These are phyloP conservation scores for Ophiostoma pallidulum DNA, from an alignment of 2,329 filamentous ascomycete species.

Conservation along the genomic window DNA sequence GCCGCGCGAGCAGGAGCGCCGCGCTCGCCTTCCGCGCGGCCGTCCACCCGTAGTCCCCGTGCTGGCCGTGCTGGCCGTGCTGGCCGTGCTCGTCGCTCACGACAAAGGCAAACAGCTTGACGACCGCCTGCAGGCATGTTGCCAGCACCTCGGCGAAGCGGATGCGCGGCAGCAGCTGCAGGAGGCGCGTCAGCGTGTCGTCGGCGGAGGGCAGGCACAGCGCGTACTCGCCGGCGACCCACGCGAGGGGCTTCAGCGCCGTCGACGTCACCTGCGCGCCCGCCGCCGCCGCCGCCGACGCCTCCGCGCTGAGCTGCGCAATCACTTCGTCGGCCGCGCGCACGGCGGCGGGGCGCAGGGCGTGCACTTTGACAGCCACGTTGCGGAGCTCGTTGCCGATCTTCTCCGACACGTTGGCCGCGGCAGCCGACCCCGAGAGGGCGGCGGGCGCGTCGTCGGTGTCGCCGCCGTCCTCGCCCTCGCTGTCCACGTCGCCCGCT, in stretches of 20 bases:
- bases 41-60: slow-evolving; percentile 48
- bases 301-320: slow-evolving; percentile 43
- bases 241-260: slow-evolving; percentile 66
- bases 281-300: slow-evolving; percentile 26
- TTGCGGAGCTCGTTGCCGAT: slow-evolving; percentile 85
- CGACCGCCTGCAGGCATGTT: slow-evolving; percentile 71
- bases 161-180: slow-evolving; percentile 54
- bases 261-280: slow-evolving; percentile 51
- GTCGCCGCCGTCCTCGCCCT: slow-evolving; percentile 28
- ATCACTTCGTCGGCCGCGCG: slow-evolving; percentile 73
- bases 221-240: slow-evolving; percentile 84
- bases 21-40: slow-evolving; percentile 62
- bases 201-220: slow-evolving; percentile 60
- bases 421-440: slow-evolving; percentile 17
- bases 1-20: slow-evolving; percentile 67
- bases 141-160: slow-evolving; percentile 59
- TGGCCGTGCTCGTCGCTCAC: slow-evolving; percentile 50
- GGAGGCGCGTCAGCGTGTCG: slow-evolving; percentile 61
- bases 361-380: slow-evolving; percentile 83
- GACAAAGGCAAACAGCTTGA: slow-evolving; percentile 73
- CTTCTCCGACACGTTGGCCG: slow-evolving; percentile 49
- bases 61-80: slow-evolving; percentile 18
- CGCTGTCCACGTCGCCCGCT: slow-evolving; percentile 31
- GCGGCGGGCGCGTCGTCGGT: slow-evolving; percentile 25
- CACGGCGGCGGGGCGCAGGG: slow-evolving; percentile 69